Evolutionary conservation across 129 eudicot species (phyloP).

Genomic region (Saposhnikovia divaricata): DNA sequence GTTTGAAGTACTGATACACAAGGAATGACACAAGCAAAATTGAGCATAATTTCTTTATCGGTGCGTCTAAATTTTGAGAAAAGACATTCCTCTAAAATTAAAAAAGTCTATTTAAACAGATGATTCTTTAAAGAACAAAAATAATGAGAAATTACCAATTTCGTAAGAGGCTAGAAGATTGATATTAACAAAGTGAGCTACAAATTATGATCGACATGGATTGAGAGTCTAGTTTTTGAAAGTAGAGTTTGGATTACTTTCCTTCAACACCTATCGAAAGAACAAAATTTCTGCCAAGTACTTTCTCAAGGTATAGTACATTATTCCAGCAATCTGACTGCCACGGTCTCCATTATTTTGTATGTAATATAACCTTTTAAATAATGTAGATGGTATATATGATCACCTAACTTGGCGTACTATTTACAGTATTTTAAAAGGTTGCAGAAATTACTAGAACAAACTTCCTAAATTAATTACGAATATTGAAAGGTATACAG

Average conservation of each 20-base stretch:
- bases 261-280: neutral
- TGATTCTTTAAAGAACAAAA: neutral
- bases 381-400: no score
- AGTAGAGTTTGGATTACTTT: neutral
- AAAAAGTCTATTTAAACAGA: neutral
- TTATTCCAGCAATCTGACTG: neutral
- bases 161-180: neutral
- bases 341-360: no score
- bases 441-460: no score
- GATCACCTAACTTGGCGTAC: no score
- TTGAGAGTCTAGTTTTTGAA: neutral
- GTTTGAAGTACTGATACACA: constrained; percentile 15
- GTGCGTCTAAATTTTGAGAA: neutral
- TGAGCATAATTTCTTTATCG: neutral
- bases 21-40: neutral
- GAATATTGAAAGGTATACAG: no score
- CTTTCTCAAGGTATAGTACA: neutral
- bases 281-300: neutral
- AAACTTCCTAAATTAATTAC: no score
- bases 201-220: no score
- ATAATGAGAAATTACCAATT: neutral
- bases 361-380: no score
- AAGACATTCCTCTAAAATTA: neutral
- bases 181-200: neutral
- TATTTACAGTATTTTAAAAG: no score